Base-by-base conservation (phyloP, 768 basidiomycete genomes). In the Tricholoma matsutake region DNA sequence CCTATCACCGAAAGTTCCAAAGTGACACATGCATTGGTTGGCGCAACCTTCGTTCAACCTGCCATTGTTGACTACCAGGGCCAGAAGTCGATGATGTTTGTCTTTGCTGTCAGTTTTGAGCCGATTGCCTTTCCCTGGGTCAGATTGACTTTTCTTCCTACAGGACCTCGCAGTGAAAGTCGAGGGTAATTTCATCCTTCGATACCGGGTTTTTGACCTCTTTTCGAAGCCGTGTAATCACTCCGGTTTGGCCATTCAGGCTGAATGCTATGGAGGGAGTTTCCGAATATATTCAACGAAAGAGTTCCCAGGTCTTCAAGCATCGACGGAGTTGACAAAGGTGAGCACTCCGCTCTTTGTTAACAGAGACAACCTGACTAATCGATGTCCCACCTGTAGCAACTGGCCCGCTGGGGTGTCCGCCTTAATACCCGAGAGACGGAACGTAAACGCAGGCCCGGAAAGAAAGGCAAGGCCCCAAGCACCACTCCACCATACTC, bases 241-340 rank as follows among this genome's bases (percentile, higher is more conserved):
- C n/a, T 22, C 61, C 16, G 75, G 79, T 29, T 67, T 79, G 9
- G 75, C 77, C 1, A 76, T 89, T 5, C 80, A 85, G 63, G 87
- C 87, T 1, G 86, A 89, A 72, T 82, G 81, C 63, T 88, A 83
- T 64, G 86, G 88, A 4, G 84, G 85, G 0, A 63, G 76, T 2
- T 89, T 90, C 69, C 82, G 79, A 22, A 82, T 90, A 0, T 89
- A 85, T 67, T 86, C 86, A 9, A 88, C 88, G 0, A 89, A 89
- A 65, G 83, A 87, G 59, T 89, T 89, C 63, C 87, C 88, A 3
- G 85, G 88, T 2, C 72, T 90, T 14, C 80, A 80, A 47, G 81
- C 86, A 4, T 88, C 87, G 2, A 89, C 87, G 0, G 83, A 84
- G 32, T 74, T 89, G 37, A 89, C 87, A 7, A 88, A 86, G 80